A percentile compares a stretch with the other conserved stretches of the same genome.
Evolutionary conservation across 83 land plant genomes (phyloP).

Genomic region (Isoetes engelmannii): DNA sequence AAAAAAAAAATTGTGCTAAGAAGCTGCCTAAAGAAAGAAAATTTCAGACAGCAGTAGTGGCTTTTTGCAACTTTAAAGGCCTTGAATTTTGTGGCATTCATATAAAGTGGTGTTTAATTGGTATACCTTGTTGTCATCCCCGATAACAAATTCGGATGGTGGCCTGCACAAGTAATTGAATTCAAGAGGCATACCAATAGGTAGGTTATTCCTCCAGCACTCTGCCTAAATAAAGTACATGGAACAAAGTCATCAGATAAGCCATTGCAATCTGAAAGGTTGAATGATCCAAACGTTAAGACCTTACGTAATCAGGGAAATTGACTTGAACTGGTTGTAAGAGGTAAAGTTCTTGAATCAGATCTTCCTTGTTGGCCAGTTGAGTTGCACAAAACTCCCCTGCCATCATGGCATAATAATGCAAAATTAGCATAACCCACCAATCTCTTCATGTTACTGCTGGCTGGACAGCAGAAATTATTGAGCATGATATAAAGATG

Average conservation of each 20-base stretch:
- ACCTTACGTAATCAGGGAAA: not conserved
- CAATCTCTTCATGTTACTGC: no score
- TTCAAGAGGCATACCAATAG: not conserved
- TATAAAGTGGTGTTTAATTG: no score
- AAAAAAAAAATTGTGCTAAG: not conserved
- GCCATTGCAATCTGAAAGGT: not conserved
- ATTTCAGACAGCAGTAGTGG: not conserved
- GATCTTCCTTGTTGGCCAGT: not conserved
- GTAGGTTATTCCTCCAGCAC: not conserved
- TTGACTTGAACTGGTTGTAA: not conserved
- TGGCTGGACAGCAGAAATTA: no score
- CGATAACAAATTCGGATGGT: not conserved
- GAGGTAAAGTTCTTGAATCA: not conserved
- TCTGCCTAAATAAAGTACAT: no score
- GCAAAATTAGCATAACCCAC: no score
- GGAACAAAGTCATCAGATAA: not conserved
- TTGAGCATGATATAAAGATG: no score
- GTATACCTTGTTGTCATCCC: no score
- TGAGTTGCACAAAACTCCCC: constrained; percentile 6
- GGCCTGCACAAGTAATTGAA: not conserved
- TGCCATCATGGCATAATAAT: not conserved
- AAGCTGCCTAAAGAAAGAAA: not conserved
- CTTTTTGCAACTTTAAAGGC: not conserved
- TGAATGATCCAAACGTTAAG: not conserved
- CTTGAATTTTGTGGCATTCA: not conserved